Evolutionary conservation across 768 basidiomycete genomes (phyloP).

Genomic region (Leccinum uliginosum): DNA sequence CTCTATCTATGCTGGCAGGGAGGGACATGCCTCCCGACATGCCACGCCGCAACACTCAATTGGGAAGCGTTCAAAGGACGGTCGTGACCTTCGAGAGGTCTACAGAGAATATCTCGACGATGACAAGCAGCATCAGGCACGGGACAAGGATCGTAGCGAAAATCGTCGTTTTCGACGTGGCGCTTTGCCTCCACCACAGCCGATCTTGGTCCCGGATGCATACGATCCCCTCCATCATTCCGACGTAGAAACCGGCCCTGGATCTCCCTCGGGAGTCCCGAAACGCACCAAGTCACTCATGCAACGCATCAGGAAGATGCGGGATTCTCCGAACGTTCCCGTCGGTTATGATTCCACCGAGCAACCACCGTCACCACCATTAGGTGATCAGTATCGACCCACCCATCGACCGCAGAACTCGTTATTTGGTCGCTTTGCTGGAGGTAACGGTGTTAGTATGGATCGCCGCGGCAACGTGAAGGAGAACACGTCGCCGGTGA

Average conservation of each 20-base stretch:
- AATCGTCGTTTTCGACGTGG: conserved; percentile 43
- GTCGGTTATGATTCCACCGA: conserved; percentile 43
- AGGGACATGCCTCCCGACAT: conserved; percentile 38
- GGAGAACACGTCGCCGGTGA: conserved; percentile 29
- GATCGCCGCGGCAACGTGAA: conserved; percentile 35
- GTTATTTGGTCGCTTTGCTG: conserved; percentile 69
- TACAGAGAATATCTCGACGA: conserved; percentile 45
- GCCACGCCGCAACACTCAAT: conserved; percentile 35
- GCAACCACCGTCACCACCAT: conserved; percentile 43
- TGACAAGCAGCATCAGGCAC: conserved; percentile 23
- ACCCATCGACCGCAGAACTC: conserved; percentile 72
- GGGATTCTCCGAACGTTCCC: conserved; percentile 80
- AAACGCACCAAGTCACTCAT: conserved; percentile 81
- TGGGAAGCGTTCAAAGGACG: conserved; percentile 41
- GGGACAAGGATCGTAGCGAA: conserved; percentile 35
- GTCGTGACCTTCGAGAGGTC: conserved; percentile 46
- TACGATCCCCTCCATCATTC: conserved; percentile 38
- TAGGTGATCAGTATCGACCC: conserved; percentile 43
- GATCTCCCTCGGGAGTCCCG: conserved; percentile 44
- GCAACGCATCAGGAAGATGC: conserved; percentile 86
- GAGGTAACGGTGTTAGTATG: conserved; percentile 27
- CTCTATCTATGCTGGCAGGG: conserved; percentile 67
- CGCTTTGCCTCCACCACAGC: conserved; percentile 73
- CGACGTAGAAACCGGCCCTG: conserved; percentile 33
- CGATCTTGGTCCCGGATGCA: conserved; percentile 70